phyloP scores from a whole-genome alignment of 257 asterid species.

The Fraxinus anomala region DNA sequence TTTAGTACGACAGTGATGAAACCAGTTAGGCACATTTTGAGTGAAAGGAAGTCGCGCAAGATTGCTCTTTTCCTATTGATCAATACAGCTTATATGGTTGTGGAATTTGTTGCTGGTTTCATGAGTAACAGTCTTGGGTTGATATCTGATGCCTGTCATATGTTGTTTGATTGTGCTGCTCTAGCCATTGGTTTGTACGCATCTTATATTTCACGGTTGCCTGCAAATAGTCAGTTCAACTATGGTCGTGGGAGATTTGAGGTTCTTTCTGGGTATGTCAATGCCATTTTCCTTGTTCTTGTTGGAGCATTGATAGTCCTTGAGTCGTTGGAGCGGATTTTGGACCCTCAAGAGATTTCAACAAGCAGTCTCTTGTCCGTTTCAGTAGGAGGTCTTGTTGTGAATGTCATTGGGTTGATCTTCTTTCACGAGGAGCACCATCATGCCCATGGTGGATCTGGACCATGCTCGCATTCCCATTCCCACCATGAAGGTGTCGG shows the following conservation, averaged over 20 bases:
- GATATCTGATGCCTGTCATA: conserved; percentile 98
- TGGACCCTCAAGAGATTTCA: conserved; percentile 96
- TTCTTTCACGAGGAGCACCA: conserved; percentile 99
- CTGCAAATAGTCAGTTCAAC: conserved; percentile 79
- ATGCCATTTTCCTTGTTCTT: conserved; percentile 88
- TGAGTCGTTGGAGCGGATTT: conserved; percentile 86
- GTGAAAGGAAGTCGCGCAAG: conserved; percentile 89
- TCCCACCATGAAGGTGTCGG: conserved; percentile 10
- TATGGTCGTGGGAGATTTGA: conserved; percentile 98
- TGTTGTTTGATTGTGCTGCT: conserved; percentile 99
- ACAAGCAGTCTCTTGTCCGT: conserved; percentile 76
- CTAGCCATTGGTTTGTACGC: conserved; percentile 92
- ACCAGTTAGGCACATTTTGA: conserved; percentile 76
- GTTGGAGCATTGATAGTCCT: conserved; percentile 85
- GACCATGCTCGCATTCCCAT: conserved; percentile 65
- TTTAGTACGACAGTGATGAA: conserved; percentile 60
- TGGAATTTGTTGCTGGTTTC: conserved; percentile 88
- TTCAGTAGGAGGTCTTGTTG: conserved; percentile 90
- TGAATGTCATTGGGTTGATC: conserved; percentile 78
- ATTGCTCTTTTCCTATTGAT: conserved; percentile 87
- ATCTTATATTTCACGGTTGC: conserved; percentile 87
- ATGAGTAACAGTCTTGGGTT: conserved; percentile 98
- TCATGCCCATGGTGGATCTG: conserved; percentile 95
- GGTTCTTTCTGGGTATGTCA: conserved; percentile 89
- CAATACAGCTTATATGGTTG: conserved; percentile 90